Evolutionary conservation across 495 filamentous ascomycete species (phyloP), one percentile per base, ranked within the genome.

Genomic region (Paragyromitra xinjiangensis): DNA sequence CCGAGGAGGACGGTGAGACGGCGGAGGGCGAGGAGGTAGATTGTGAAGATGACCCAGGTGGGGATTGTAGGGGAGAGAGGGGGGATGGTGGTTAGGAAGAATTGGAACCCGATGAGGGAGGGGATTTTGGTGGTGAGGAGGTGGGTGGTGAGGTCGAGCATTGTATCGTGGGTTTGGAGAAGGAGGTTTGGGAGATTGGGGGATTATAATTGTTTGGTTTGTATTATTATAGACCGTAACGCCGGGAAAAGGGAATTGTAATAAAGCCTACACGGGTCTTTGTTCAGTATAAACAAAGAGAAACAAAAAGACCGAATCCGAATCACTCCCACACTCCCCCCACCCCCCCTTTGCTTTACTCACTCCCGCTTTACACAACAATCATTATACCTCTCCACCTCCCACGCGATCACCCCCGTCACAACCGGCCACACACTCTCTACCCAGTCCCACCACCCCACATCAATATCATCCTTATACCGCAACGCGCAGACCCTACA

Each of bases 401-500:
- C 80, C 80, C 74, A 75, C 6, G 79, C 75, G 14, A 81, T 55
- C 0, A 78, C 22, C 11, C 80, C 80, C 16, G 69, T 56, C 34
- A 75, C 69, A 34, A 71, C 42, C 40, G 74, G 79, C 74, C 78
- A 80, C 53, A 78, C 59, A 51, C 62, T 66, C 64, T 81, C 73
- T 1, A 81, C 59, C 78, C 73, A 81, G 11, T 77, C 48, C 62
- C 66, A 73, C 73, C 68, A 69, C n/a, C 53, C n/a, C 5, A n/a
- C 34, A 50, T 7, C 24, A 29, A 7, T 29, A 7, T 12, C 19
- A 12, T 53, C 37, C 11, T 26, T 39, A n/a, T 61, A 59, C 62
- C 73, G 74, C 63, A 80, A 16, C 19, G 78, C 78, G 69, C 78
- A 80, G 14, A 80, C 69, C 26, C 78, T 80, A n/a, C n/a, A 22